A percentile compares a stretch with the other conserved stretches of the same genome.
phyloP scores from a whole-genome alignment of 495 filamentous ascomycete genomes.

The Neurospora terricola region DNA sequence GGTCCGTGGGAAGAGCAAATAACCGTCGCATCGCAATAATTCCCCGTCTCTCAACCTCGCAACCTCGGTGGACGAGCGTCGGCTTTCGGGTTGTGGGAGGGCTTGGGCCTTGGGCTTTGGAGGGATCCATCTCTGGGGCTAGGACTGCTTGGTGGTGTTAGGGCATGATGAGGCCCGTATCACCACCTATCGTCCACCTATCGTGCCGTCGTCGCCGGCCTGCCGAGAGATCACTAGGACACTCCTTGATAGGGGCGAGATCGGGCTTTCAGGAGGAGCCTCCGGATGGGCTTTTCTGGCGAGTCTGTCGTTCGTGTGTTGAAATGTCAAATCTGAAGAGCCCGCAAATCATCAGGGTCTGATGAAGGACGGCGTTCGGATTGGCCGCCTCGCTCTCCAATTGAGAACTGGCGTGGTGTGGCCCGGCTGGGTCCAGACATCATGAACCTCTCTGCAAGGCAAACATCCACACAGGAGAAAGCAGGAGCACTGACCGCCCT shows the following conservation, averaged over 20 bases:
- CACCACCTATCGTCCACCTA: background rate
- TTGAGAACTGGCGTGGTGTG: slow-evolving; percentile 1
- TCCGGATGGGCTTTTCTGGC: background rate
- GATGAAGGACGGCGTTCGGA: slow-evolving; percentile 7
- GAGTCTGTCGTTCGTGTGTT: background rate
- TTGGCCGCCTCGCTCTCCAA: slow-evolving; percentile 23
- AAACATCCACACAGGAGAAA: background rate
- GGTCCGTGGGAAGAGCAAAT: background rate
- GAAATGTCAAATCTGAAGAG: slow-evolving; percentile 9
- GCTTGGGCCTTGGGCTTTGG: background rate
- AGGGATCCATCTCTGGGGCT: background rate
- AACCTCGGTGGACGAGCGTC: background rate
- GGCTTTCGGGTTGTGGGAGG: background rate
- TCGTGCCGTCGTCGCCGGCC: background rate
- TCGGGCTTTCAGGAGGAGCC: background rate
- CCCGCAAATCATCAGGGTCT: slow-evolving; percentile 14
- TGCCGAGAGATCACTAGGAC: background rate
- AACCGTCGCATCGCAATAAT: background rate
- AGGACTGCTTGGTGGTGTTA: background rate
- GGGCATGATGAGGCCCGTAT: background rate
- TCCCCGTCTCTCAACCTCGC: background rate
- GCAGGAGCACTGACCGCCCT: background rate
- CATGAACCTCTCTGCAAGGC: background rate
- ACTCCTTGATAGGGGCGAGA: background rate
- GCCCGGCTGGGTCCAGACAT: background rate